phyloP scores from a whole-genome alignment of 495 filamentous ascomycete species.

The Penicillium macrosclerotiorum region DNA sequence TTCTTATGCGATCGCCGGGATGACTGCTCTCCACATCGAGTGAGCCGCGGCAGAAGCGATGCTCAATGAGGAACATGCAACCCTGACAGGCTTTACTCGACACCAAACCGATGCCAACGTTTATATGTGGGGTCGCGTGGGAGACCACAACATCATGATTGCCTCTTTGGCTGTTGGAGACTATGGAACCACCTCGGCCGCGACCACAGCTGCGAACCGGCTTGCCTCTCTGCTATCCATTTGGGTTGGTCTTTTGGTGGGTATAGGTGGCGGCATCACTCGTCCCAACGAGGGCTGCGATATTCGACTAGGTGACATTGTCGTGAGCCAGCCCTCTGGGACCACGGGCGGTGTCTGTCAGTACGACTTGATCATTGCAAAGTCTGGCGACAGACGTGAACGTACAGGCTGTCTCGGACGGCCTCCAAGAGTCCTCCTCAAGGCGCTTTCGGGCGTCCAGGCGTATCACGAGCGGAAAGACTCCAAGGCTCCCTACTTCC shows the following conservation, averaged over 20 bases:
- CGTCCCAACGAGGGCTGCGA: conserved; percentile 13
- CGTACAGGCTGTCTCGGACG: conserved; percentile 13
- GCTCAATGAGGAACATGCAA: too few relatives aligned
- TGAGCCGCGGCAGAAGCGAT: too few relatives aligned
- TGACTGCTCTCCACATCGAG: too few relatives aligned
- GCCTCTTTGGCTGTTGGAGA: conserved; percentile 18
- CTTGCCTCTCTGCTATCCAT: conserved; percentile 11
- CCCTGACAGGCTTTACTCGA: too few relatives aligned
- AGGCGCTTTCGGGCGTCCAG: conserved; percentile 20
- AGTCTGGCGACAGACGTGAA: conserved; percentile 5
- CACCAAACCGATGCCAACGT: conserved; percentile 29
- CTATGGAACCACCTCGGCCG: conserved; percentile 15
- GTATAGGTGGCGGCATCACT: conserved; percentile 26
- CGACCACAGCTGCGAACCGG: conserved; percentile 31
- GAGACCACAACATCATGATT: conserved; percentile 31
- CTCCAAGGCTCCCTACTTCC: conserved; percentile 17
- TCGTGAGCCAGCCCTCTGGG: conserved; percentile 16
- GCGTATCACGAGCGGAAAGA: conserved; percentile 17
- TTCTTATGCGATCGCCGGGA: too few relatives aligned
- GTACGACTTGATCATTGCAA: conserved; percentile 20
- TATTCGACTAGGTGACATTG: conserved; percentile 24
- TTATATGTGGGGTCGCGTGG: conserved; percentile 38
- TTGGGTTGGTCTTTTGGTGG: conserved; percentile 21
- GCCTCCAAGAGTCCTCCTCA: conserved; percentile 22
- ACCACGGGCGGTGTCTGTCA: conserved; percentile 15